These are phyloP conservation scores for Colletotrichum tropicicola DNA, from an alignment of 2,329 filamentous ascomycete species.

Conservation along the genomic window DNA sequence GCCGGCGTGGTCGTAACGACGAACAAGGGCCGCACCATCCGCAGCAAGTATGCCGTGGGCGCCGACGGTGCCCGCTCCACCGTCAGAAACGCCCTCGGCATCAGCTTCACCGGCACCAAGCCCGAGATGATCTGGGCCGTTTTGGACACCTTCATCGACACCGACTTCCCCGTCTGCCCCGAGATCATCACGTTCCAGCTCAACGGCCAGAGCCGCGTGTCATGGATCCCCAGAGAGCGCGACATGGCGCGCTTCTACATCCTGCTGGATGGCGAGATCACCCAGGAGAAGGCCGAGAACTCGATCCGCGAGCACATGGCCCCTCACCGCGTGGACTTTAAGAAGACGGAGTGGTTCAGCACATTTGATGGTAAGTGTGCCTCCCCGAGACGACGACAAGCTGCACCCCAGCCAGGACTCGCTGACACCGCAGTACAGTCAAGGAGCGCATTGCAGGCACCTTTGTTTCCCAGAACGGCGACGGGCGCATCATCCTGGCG, in stretches of 20 bases:
- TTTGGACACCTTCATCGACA: constrained; percentile 58
- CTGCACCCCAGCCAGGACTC: too few relatives aligned
- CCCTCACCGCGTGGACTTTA: constrained; percentile 52
- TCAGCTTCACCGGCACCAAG: constrained; percentile 54
- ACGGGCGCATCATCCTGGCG: constrained; percentile 55
- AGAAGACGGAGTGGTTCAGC: constrained; percentile 57
- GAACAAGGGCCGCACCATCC: constrained; percentile 40
- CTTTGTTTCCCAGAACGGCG: constrained; percentile 48
- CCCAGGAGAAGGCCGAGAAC: constrained; percentile 46
- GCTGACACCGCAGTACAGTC: constrained; percentile 37
- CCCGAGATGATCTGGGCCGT: constrained; percentile 61
- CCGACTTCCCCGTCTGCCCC: constrained; percentile 53
- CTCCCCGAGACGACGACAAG: neutral
- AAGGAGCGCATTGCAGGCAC: constrained; percentile 62
- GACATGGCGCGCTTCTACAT: constrained; percentile 57
- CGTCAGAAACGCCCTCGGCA: constrained; percentile 50
- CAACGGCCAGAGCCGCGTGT: constrained; percentile 53
- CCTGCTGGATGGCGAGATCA: constrained; percentile 55
- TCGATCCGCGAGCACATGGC: constrained; percentile 54
- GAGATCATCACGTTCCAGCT: constrained; percentile 59
- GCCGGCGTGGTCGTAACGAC: constrained; percentile 39
- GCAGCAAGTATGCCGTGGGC: constrained; percentile 55
- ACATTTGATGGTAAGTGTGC: constrained; percentile 52
- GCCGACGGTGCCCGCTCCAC: constrained; percentile 62
- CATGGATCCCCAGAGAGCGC: constrained; percentile 58